Base-by-base conservation (phyloP, 257 asterid genomes). In the Jaltomata sinuosa region DNA sequence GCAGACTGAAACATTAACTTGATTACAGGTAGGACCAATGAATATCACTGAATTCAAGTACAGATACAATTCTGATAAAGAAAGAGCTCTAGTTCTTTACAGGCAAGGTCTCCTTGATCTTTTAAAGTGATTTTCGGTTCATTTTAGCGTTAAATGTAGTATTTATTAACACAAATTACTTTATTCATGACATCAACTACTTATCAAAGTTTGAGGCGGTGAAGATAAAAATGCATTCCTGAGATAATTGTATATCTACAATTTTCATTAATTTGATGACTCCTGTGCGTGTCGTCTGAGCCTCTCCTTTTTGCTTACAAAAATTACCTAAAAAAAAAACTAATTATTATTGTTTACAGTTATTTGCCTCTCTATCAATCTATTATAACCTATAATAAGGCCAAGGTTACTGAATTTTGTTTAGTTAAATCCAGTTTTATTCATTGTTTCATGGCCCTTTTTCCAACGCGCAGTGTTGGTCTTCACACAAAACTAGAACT, bases 41-140 rank as follows among this genome's bases (percentile, higher is more conserved):
- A 92, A 93, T 91, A 93, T 94, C 74, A 93, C 98, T 29, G 98
- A 94, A 87, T 92, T 93, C 89, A 93, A 89, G 90, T 94, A 94
- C 91, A 88, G 98, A 91, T 94, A 90, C 85, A 90, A 88, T 88
- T 87, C 94, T 77, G 92, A 62, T 65, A 88, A 92, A 89, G 98
- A 90, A 80, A 82, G 83, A 80, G 97, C 98, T 89, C 91, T 89
- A 79, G 97, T 93, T 59, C 85, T 94, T 76, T 94, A 94, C 93
- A 94, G 98, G 98, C 84, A 91, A 92, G 94, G 49, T 7, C 47
- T 50, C 18, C 80, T 81, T 54, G 71, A 14, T 55, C 45, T 84
- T 79, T 81, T 86, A 6, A 59, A 81, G 77, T 8, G 40, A 82
- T 64, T 82, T 55, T 42, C 10, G 50, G n/a, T 18, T 27, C 62